Base-by-base conservation (phyloP, 179 eudicot species). In the Nepenthes alata region DNA sequence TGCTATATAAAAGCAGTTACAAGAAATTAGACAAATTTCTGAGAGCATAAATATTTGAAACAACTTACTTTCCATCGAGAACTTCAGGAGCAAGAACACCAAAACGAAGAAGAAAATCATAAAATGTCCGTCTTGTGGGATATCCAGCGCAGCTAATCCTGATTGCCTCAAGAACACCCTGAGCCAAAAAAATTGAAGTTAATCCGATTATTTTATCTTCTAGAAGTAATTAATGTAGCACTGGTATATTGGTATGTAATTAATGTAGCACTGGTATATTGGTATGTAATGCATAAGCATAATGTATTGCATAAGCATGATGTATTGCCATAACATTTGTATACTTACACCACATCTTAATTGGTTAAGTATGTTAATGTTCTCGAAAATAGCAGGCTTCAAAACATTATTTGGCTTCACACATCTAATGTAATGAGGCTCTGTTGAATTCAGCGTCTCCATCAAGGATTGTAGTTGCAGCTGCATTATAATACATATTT, bases 81-180 rank as follows among this genome's bases (percentile, higher is more conserved):
- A 82, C 84, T 75, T 91, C 99, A 0, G 99, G 97, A 79, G 96
- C 97, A 78, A 94, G 97, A 62, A 91, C 83, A 72, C 99, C 97
- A 80, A 94, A 94, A 48, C 99, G 89, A 8, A 83, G 81, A 62
- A 94, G 87, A 80, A 94, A 94, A 73, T 94, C 99, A 53, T 75
- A 80, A 74, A 94, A 94, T 54, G 97, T 87, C 62, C 95, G 77
- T 70, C 99, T 82, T 7, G 99, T 94, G 14, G 99, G 99, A 77
- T 94, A 94, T 73, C 99, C 99, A 71, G 99, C 99, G 75, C 97
- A 91, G 63, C 99, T 94, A 61, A 94, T 94, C 71, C 99, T 81
- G 71, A 94, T 94, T 64, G 99, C 99, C 84, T 94, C 99, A 64
- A 94, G 91, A 65, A 94, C 99, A 82, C 99, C 99, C 99, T 94